Evolutionary conservation across 176 grass and related monocot genomes (phyloP).

Genomic region (Oryza meyeriana): DNA sequence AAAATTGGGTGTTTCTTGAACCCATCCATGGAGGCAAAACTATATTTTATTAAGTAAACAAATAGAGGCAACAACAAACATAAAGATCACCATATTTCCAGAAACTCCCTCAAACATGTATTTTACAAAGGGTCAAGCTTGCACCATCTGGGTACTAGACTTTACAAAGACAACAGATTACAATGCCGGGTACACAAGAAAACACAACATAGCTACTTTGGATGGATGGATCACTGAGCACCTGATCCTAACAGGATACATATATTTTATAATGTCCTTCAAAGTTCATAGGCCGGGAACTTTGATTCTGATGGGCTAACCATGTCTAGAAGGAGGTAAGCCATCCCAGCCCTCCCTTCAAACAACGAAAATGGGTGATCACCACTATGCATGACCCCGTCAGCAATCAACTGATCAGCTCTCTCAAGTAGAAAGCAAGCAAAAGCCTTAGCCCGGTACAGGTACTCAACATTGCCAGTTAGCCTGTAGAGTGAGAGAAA

Average conservation of each 20-base stretch:
- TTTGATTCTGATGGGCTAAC: constrained; percentile 53
- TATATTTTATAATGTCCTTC: constrained; percentile 7
- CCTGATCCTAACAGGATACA: neutral
- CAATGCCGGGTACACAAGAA: neutral
- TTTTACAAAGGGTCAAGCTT: constrained; percentile 5
- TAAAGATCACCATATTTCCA: neutral
- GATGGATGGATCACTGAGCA: neutral
- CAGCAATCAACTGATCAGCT: constrained; percentile 55
- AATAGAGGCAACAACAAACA: neutral
- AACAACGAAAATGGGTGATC: constrained; percentile 83
- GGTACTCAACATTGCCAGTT: constrained; percentile 63
- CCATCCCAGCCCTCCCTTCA: constrained; percentile 89
- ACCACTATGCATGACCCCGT: constrained; percentile 76
- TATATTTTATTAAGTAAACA: neutral
- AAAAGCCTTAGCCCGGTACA: constrained; percentile 86
- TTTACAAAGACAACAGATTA: constrained; percentile 16
- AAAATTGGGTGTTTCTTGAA: neutral
- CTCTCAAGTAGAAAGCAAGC: constrained; percentile 69
- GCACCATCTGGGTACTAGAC: neutral
- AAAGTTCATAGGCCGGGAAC: constrained; percentile 84
- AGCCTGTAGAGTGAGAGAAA: constrained; percentile 74
- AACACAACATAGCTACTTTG: neutral
- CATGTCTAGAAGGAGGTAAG: constrained; percentile 83
- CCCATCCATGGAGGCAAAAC: neutral
- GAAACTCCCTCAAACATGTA: neutral